Evolutionary conservation across 208 protist genomes (phyloP), one percentile per base, ranked within the genome.

Genomic region (Naegleria gruberi): DNA sequence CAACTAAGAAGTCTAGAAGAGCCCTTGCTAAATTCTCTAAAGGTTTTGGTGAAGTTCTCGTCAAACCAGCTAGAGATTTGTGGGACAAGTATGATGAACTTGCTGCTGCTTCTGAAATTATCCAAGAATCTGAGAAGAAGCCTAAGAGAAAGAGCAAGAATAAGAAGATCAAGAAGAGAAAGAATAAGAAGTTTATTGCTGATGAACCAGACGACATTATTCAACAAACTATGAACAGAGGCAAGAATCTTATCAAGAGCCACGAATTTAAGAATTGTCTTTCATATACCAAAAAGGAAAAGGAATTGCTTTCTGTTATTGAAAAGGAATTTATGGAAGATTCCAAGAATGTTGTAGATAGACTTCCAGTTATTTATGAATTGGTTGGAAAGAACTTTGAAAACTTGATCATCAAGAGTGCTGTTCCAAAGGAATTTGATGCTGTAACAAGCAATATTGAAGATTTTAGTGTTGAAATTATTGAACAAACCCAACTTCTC

Each of bases 51-150:
- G 30, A 47, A 26, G 26, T 88, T 43, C 42, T 88, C 0, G 34
- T 26, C 3, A 57, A 42, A 65, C 43, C 3, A 65, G 43, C 84
- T 40, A 88, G 84, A 88, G 84, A 57, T 42, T 44, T 88, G n/a
- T 88, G 84, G 84, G 84, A 88, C 26, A 87, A 87, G 43, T 87
- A 41, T 40, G 83, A 87, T 87, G n/a, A 37, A 42, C 83, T 42
- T 12, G 23, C 83, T 55, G 83, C 34, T 4, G 83, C 44, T 12
- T 12, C 41, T 45, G 83, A 42, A 41, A 42, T 23, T 42, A 10
- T 45, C 42, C 23, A 88, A 65, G 10, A 19, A 4, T 42, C 4
- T 7, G 40, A 42, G 4, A n/a, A 77, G 6, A 30, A 37, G 17
- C 26, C 26, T 37, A 77, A 5, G 4, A 74, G 4, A 2, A 30